These are phyloP conservation scores for Pestalotiopsis sp. DNA, from an alignment of 2,329 filamentous ascomycete genomes.

Conservation along the genomic window DNA sequence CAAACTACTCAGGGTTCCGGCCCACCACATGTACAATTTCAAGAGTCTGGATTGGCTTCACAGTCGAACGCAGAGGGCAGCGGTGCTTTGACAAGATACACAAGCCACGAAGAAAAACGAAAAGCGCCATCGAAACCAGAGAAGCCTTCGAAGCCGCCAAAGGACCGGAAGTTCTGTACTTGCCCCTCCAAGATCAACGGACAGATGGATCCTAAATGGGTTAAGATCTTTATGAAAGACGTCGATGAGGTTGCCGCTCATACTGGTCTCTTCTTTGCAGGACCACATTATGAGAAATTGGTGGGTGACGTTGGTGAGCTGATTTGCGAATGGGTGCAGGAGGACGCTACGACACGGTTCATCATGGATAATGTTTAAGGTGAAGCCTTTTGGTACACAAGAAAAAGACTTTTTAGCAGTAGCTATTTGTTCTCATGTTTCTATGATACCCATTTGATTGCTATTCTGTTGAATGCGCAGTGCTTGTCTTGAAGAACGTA, in stretches of 20 bases:
- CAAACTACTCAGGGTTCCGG: neutral
- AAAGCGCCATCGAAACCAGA: conserved; percentile 5
- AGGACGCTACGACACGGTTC: conserved; percentile 53
- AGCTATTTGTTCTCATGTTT: neutral
- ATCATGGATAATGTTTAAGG: conserved; percentile 29
- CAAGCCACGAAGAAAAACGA: neutral
- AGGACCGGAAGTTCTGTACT: conserved; percentile 78
- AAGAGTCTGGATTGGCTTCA: neutral
- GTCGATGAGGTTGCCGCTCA: conserved; percentile 87
- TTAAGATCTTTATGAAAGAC: conserved; percentile 77
- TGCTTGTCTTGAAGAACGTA: neutral
- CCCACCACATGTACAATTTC: neutral
- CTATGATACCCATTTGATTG: neutral
- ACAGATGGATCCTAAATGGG: conserved; percentile 70
- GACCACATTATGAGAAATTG: conserved; percentile 73
- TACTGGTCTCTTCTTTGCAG: conserved; percentile 76
- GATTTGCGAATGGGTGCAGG: conserved; percentile 70
- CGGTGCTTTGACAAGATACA: neutral
- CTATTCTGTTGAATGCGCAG: neutral
- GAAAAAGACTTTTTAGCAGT: neutral
- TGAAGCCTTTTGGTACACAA: neutral
- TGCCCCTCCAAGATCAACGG: conserved; percentile 60
- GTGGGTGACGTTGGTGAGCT: conserved; percentile 72
- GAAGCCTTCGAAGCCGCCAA: conserved; percentile 36
- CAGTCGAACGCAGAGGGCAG: neutral